Evolutionary conservation across 192 early-diverging fungal species (phyloP).

Genomic region (Coemansia brasiliensis): DNA sequence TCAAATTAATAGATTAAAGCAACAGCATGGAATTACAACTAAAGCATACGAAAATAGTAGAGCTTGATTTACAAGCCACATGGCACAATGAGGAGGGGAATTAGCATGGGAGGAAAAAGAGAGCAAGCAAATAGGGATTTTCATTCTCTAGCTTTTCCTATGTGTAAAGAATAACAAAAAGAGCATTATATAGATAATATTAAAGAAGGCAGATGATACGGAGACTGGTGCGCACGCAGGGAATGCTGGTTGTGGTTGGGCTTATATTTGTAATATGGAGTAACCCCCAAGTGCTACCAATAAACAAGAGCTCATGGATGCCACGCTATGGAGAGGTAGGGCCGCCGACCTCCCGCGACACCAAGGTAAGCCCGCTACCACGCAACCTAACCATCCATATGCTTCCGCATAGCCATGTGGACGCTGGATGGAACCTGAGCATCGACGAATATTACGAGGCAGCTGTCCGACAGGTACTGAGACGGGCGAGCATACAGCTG

Average conservation of each 20-base stretch:
- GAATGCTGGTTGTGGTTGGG: not conserved
- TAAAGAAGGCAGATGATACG: too few relatives aligned
- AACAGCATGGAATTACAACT: too few relatives aligned
- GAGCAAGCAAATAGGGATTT: too few relatives aligned
- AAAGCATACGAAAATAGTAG: too few relatives aligned
- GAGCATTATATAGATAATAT: too few relatives aligned
- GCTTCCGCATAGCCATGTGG: constrained; percentile 48
- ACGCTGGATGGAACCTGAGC: constrained; percentile 54
- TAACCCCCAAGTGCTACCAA: constrained; percentile 29
- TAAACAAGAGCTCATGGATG: constrained; percentile 39
- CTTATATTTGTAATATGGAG: constrained; percentile 10
- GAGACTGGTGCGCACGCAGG: too few relatives aligned
- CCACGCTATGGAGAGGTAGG: constrained; percentile 31
- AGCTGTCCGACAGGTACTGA: constrained; percentile 35
- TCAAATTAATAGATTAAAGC: too few relatives aligned
- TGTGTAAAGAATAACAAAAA: too few relatives aligned
- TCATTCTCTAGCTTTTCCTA: too few relatives aligned
- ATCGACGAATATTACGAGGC: constrained; percentile 36
- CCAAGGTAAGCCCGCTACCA: constrained; percentile 5
- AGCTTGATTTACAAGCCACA: too few relatives aligned
- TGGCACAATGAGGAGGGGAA: too few relatives aligned
- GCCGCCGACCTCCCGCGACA: constrained; percentile 24
- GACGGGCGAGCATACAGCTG: constrained; percentile 20
- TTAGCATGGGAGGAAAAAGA: too few relatives aligned
- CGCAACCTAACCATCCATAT: constrained; percentile 38